Percentiles rank a stretch among this genome's conserved stretches.
Conservation (phyloP, 2,329 filamentous ascomycete species). For the Colletotrichum navitas region DNA sequence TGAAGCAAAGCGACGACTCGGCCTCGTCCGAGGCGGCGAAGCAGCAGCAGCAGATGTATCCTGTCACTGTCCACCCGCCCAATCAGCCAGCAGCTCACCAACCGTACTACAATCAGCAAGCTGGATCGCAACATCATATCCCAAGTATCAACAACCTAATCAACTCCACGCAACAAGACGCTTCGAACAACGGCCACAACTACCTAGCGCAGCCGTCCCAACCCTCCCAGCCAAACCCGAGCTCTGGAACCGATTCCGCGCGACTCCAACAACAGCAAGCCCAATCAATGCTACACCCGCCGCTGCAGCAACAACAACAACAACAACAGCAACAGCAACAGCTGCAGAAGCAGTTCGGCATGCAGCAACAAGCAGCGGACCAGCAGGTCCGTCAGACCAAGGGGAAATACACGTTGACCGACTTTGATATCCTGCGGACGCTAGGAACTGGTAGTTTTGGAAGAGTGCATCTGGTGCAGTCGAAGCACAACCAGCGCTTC, state of each 20-base stretch:
- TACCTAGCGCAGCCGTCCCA: slow-evolving; percentile 45
- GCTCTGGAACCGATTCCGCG: slow-evolving; percentile 54
- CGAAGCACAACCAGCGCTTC: slow-evolving; percentile 97
- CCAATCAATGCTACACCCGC: slow-evolving; percentile 47
- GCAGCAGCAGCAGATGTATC: slow-evolving; percentile 52
- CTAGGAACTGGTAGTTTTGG: slow-evolving; percentile 97
- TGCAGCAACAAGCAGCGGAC: slow-evolving; percentile 53
- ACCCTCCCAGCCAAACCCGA: slow-evolving; percentile 50
- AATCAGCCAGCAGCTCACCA: slow-evolving; percentile 49
- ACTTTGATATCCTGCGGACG: slow-evolving; percentile 92
- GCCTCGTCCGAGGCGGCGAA: slow-evolving; percentile 43
- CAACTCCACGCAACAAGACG: slow-evolving; percentile 69
- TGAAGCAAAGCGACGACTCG: slow-evolving; percentile 41
- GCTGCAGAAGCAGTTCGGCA: slow-evolving; percentile 51
- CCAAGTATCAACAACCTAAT: slow-evolving; percentile 89
- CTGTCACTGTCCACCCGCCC: slow-evolving; percentile 47
- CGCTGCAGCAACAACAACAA: slow-evolving; percentile 43
- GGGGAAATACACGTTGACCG: slow-evolving; percentile 93
- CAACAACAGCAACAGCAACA: slow-evolving; percentile 44
- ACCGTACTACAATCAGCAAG: slow-evolving; percentile 48
- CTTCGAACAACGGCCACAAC: slow-evolving; percentile 42
- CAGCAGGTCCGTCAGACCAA: slow-evolving; percentile 77
- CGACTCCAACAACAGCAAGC: slow-evolving; percentile 55
- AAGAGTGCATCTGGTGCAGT: slow-evolving; percentile 95
- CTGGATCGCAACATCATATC: slow-evolving; percentile 73